phyloP scores from a whole-genome alignment of 176 grass and related monocot species.

The Melocanna baccifera region DNA sequence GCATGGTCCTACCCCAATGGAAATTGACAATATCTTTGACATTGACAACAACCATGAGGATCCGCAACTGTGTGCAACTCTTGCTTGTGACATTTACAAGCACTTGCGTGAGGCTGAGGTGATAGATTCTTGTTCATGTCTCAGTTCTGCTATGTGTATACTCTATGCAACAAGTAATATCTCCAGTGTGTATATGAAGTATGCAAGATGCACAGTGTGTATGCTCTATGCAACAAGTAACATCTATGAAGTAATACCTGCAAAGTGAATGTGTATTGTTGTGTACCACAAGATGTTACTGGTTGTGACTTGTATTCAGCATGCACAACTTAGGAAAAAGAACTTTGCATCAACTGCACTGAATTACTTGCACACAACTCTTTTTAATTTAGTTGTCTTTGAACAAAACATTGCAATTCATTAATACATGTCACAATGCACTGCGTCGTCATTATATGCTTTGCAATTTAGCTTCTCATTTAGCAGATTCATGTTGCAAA shows the following conservation, averaged over 20 bases:
- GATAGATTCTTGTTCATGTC: constrained; percentile 23
- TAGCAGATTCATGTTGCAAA: not conserved
- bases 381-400: not conserved
- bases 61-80: constrained; percentile 53
- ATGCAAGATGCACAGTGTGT: too few species aligned
- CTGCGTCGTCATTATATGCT: not conserved
- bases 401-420: not conserved
- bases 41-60: constrained; percentile 50
- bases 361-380: not conserved
- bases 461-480: not conserved
- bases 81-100: constrained; percentile 70
- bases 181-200: not conserved
- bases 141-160: not conserved
- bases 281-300: constrained; percentile 10
- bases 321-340: not conserved
- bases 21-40: constrained; percentile 32
- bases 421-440: not conserved
- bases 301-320: not conserved
- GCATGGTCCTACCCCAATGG: constrained; percentile 30
- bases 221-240: not conserved
- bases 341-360: not conserved
- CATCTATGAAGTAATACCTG: not conserved
- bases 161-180: not conserved
- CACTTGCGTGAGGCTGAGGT: constrained; percentile 80
- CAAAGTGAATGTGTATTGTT: not conserved